Percentiles rank a stretch among this genome's conserved stretches.
Evolutionary conservation across 2,329 filamentous ascomycete genomes (phyloP).

Genomic region (Hirsutella minnesotensis): DNA sequence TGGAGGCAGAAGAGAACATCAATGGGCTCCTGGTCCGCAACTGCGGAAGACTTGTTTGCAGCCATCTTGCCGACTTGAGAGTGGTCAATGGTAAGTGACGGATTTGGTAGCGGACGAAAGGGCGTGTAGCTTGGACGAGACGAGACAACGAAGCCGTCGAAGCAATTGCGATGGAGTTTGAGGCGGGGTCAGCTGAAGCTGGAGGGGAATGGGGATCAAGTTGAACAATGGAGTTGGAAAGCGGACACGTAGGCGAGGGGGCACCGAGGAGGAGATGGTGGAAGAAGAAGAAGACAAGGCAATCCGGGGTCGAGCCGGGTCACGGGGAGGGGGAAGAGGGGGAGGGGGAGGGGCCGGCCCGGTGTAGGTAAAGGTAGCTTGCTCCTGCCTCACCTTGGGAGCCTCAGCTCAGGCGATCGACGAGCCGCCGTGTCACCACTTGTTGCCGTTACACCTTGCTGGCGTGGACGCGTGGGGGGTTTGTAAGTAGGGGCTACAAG

Average conservation of each 20-base stretch:
- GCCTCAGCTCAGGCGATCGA: neutral
- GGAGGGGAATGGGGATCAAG: too few species aligned
- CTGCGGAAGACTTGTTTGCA: conserved; percentile 45
- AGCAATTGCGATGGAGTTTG: too few species aligned
- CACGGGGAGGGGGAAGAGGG: conserved; percentile 1
- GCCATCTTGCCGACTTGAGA: conserved; percentile 32
- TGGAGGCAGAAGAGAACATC: conserved; percentile 50
- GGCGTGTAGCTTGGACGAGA: conserved; percentile 5
- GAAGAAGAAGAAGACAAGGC: conserved; percentile 3
- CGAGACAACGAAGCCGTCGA: conserved; percentile 6
- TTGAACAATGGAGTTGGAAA: conserved; percentile 2
- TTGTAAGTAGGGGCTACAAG: too few species aligned
- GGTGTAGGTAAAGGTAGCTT: neutral
- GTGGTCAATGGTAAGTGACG: neutral
- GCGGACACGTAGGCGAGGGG: neutral
- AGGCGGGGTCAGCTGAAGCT: too few species aligned
- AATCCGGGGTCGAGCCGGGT: neutral
- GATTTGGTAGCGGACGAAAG: neutral
- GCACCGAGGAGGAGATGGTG: conserved; percentile 8
- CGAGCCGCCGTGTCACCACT: neutral
- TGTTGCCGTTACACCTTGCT: neutral
- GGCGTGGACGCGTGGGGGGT: too few species aligned
- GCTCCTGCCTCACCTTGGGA: neutral
- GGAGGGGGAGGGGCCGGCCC: neutral
- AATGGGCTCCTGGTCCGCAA: conserved; percentile 44